Percentiles rank a stretch among this genome's conserved stretches.
Evolutionary conservation across 2,329 filamentous ascomycete genomes (phyloP).

Genomic region (Calonectria henricotiae): DNA sequence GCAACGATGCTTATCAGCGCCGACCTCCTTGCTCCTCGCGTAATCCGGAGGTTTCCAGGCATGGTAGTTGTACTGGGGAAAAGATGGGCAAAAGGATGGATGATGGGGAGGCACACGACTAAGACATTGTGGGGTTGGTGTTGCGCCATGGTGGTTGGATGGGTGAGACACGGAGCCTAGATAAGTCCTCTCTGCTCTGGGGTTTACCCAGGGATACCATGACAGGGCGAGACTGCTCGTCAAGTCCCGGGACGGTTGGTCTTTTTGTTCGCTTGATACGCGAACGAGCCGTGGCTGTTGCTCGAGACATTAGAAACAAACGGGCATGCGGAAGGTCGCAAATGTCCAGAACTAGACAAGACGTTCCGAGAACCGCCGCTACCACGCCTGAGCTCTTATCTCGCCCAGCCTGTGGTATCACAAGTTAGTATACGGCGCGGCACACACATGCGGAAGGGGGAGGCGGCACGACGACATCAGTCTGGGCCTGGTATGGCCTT

Average conservation of each 20-base stretch:
- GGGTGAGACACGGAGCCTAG: slow-evolving; percentile 21
- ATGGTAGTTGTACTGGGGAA: background rate
- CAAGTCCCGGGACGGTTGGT: background rate
- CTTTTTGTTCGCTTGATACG: slow-evolving; percentile 9
- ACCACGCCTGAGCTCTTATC: slow-evolving; percentile 15
- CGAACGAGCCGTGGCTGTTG: background rate
- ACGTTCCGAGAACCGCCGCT: background rate
- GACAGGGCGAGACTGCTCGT: slow-evolving; percentile 4
- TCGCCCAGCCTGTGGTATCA: slow-evolving; percentile 1
- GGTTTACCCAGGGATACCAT: background rate
- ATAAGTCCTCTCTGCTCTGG: slow-evolving; percentile 1
- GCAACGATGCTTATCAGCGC: background rate
- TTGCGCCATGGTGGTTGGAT: slow-evolving; percentile 7
- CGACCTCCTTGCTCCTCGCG: background rate
- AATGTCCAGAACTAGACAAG: background rate
- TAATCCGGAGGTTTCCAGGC: slow-evolving; percentile 5
- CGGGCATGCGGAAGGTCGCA: background rate
- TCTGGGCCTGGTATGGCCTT: slow-evolving; percentile 2
- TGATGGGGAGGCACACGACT: slow-evolving; percentile 21
- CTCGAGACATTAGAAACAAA: background rate
- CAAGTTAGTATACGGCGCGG: slow-evolving; percentile 11
- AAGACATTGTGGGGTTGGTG: slow-evolving; percentile 31
- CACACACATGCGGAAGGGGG: slow-evolving; percentile 12
- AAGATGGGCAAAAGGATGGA: background rate
- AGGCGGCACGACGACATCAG: background rate